A percentile compares a stretch with the other conserved stretches of the same genome.
Evolutionary conservation across 306 rosid species (phyloP).

Genomic region (Cucurbita maxima): DNA sequence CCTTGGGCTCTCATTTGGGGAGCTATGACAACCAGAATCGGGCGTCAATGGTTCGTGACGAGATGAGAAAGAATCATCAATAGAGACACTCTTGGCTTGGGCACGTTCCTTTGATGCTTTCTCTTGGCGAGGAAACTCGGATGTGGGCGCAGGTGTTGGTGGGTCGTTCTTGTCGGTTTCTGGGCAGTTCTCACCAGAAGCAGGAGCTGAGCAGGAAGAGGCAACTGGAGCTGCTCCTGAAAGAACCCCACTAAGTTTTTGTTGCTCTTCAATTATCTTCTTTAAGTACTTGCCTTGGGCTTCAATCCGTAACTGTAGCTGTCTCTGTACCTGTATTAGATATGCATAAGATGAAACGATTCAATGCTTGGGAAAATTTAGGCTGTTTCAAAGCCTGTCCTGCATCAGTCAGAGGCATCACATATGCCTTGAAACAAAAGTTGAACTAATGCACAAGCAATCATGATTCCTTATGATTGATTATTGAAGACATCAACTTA

Average conservation of each 20-base stretch:
- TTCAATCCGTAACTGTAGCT: constrained; percentile 83
- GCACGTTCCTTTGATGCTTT: constrained; percentile 50
- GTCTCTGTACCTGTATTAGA: constrained; percentile 69
- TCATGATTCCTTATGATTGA: not conserved
- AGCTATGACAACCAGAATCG: constrained; percentile 63
- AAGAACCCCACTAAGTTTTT: constrained; percentile 65
- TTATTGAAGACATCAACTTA: not conserved
- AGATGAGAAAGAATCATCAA: constrained; percentile 73
- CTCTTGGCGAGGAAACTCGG: constrained; percentile 47
- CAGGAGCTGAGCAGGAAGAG: constrained; percentile 27
- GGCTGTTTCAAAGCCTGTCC: not conserved
- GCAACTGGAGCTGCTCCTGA: constrained; percentile 50
- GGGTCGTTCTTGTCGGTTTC: constrained; percentile 74
- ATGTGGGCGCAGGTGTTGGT: constrained; percentile 76
- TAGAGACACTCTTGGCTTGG: constrained; percentile 59
- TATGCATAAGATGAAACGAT: not conserved
- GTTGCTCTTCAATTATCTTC: constrained; percentile 98
- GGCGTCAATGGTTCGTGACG: constrained; percentile 75
- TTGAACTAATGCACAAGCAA: not conserved
- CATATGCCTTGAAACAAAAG: too few species aligned
- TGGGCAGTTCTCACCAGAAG: constrained; percentile 28
- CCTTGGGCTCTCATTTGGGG: constrained; percentile 47
- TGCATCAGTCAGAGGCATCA: not conserved
- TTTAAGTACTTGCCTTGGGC: constrained; percentile 95
- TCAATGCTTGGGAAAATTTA: not conserved